Evolutionary conservation across 306 rosid genomes (phyloP), one percentile per base, ranked within the genome.

Genomic region (Cicer cuneatum): DNA sequence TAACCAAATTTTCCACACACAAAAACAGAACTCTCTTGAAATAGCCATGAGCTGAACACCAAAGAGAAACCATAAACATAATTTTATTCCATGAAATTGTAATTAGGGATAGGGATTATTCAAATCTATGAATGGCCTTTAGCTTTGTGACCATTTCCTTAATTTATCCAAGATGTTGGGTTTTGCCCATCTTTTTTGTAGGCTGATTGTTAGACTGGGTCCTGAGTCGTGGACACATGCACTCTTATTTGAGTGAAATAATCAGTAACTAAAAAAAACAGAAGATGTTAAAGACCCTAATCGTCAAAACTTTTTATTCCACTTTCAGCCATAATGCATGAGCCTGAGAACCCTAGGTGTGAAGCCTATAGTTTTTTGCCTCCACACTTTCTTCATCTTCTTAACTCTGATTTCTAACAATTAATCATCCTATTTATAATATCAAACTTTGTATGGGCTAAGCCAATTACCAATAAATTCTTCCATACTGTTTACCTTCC

Each of bases 41-140:
- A 41, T 51, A 64, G 65, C 45, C 79, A 75, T 62, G 21, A 61
- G 61, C 42, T 16, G n/a, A 71, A 74, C 62, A 48, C 71, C 62
- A 37, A 12, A 16, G 14, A 39, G 51, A 62, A 73, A 39, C 69
- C 49, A 19, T 37, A 48, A 74, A 38, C 39, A 61, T 38, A 66
- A 64, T 21, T 12, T 52, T 6, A 40, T 52, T 43, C 29, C 53
- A 24, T 24, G 10, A 75, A 75, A 14, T 11, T 54, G 48, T 11
- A 9, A 75, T 42, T 15, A 1, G 13, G 18, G 18, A 40, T 14
- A 1, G 14, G 13, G 18, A 8, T 63, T 75, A 41, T 42, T 40
- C 16, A 24, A 10, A 64, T 65, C 7, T 29, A 33, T 66, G 8
- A 65, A 38, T 11, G 33, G 47, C 60, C 41, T 66, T 45, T 53